Evolutionary conservation across 345 rosid genomes (phyloP).

Genomic region (Pelargonium nanum): DNA sequence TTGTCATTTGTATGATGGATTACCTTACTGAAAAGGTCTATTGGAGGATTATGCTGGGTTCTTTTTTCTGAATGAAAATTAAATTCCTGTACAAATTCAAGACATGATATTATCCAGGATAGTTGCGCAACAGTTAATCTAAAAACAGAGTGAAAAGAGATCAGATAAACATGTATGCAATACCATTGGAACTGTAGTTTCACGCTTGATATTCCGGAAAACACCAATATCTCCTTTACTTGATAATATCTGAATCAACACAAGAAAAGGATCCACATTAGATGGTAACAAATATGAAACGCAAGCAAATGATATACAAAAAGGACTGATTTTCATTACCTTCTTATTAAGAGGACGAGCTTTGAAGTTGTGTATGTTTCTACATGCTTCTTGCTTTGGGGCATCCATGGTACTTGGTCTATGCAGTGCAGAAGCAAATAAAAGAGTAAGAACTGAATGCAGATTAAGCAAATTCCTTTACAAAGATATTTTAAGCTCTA

Average conservation of each 20-base stretch:
- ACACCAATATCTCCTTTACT: slow-evolving; percentile 75
- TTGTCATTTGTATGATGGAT: neutral
- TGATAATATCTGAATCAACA: slow-evolving; percentile 50
- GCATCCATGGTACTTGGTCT: slow-evolving; percentile 36
- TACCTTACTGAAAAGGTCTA: slow-evolving; percentile 90
- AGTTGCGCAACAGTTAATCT: neutral
- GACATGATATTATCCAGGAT: slow-evolving; percentile 4
- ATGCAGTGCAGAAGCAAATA: slow-evolving; percentile 4
- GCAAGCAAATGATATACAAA: slow-evolving; percentile 9
- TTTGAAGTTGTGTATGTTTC: slow-evolving; percentile 33
- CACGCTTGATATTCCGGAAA: slow-evolving; percentile 57
- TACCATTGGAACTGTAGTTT: slow-evolving; percentile 75
- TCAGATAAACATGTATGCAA: neutral
- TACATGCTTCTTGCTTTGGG: slow-evolving; percentile 29
- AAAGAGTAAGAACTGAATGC: neutral
- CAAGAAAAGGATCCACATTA: neutral
- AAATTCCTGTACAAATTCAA: slow-evolving; percentile 49
- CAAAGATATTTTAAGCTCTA: neutral
- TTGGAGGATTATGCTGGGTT: slow-evolving; percentile 49
- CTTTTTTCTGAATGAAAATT: slow-evolving; percentile 54
- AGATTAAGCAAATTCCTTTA: neutral
- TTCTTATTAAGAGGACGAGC: slow-evolving; percentile 64
- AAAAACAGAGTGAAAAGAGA: slow-evolving; percentile 4
- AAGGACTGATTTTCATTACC: slow-evolving; percentile 28
- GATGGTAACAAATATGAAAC: neutral